Evolutionary conservation across 371 early-diverging fungal species (phyloP).

Genomic region (Chytridium lagenaria): DNA sequence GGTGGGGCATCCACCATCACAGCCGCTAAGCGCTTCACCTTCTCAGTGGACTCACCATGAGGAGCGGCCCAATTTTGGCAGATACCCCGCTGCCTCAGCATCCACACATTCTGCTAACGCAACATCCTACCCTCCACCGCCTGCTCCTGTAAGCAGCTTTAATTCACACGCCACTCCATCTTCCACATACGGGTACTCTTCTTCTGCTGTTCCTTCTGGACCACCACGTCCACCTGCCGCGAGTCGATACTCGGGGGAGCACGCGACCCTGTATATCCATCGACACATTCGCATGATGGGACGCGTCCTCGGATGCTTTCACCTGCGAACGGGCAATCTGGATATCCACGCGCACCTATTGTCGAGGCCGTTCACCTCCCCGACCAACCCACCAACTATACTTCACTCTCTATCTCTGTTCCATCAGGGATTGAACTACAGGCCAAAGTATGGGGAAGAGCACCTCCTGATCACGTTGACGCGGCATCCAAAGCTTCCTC

Average conservation of each 20-base stretch:
- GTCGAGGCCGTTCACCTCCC: neutral
- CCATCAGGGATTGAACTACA: neutral
- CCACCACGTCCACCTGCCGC: too few relatives aligned
- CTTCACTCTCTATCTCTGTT: neutral
- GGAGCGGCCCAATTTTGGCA: neutral
- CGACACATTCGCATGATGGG: too few relatives aligned
- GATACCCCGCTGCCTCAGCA: neutral
- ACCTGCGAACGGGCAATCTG: too few relatives aligned
- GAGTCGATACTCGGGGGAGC: too few relatives aligned
- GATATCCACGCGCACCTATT: too few relatives aligned
- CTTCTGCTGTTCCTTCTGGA: too few relatives aligned
- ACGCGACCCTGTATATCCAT: neutral
- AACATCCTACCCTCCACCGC: neutral
- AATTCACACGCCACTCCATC: too few relatives aligned
- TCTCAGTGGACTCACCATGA: neutral
- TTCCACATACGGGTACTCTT: too few relatives aligned
- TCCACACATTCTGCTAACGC: neutral
- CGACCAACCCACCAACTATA: neutral
- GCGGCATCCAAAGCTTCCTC: neutral
- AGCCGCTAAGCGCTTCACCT: neutral
- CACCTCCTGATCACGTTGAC: neutral
- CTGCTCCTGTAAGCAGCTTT: neutral
- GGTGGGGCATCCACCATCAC: too few relatives aligned
- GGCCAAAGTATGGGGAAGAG: slow-evolving; percentile 22
- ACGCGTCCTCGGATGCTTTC: too few relatives aligned